Evolutionary conservation across 208 protist species (phyloP).

Genomic region (Zelonia costaricensis): DNA sequence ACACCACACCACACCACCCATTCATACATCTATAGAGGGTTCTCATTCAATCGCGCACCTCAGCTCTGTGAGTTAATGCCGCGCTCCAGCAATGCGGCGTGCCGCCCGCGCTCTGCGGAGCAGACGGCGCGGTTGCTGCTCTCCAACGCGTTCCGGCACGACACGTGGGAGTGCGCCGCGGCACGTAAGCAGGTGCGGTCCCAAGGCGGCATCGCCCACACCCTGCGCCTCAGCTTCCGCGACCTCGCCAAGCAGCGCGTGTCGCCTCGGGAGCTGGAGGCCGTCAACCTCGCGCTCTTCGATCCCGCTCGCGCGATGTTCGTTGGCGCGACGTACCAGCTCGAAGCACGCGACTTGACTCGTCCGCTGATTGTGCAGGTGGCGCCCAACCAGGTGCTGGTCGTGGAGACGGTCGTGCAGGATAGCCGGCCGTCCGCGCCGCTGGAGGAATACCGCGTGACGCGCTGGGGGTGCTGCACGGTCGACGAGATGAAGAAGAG

Average conservation of each 20-base stretch:
- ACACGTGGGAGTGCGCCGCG: slow-evolving; percentile 77
- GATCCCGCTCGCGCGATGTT: slow-evolving; percentile 54
- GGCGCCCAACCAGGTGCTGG: slow-evolving; percentile 48
- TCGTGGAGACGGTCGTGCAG: slow-evolving; percentile 68
- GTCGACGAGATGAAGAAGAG: slow-evolving; percentile 31
- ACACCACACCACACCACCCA: not conserved
- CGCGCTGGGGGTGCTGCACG: slow-evolving; percentile 57
- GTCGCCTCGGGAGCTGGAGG: slow-evolving; percentile 28
- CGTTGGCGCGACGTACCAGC: slow-evolving; percentile 70
- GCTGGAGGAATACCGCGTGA: slow-evolving; percentile 51
- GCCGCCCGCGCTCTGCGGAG: slow-evolving; percentile 68
- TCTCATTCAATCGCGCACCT: too few species aligned
- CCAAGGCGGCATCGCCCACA: slow-evolving; percentile 32
- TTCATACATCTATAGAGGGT: not conserved
- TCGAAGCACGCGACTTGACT: slow-evolving; percentile 25
- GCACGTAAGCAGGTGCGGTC: slow-evolving; percentile 39
- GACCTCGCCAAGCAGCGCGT: slow-evolving; percentile 29
- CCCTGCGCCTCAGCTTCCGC: slow-evolving; percentile 42
- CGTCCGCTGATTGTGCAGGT: slow-evolving; percentile 68
- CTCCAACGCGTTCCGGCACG: slow-evolving; percentile 84
- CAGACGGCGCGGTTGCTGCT: slow-evolving; percentile 83
- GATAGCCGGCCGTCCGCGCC: slow-evolving; percentile 27
- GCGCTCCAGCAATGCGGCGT: slow-evolving; percentile 9
- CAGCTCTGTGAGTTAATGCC: too few species aligned
- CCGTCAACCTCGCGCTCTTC: slow-evolving; percentile 75